Conservation (phyloP, 176 grass and related monocot genomes). For the Phoenix dactylifera region DNA sequence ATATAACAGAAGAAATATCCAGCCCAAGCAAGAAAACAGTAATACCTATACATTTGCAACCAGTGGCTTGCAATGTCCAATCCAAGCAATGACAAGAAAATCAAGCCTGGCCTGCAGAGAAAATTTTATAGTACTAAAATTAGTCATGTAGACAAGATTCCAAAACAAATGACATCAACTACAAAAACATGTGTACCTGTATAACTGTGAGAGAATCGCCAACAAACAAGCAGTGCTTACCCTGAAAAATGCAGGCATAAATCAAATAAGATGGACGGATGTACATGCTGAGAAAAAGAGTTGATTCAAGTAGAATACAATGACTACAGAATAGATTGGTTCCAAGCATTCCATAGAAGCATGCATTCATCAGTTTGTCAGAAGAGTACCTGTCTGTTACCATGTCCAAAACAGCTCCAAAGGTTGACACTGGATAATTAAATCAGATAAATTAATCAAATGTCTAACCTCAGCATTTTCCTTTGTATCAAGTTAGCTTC, state of each 20-base stretch:
- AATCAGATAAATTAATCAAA: slow-evolving; percentile 6
- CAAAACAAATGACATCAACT: no score
- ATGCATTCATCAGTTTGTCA: slow-evolving; percentile 1
- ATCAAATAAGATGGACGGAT: neutral
- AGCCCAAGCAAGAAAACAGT: no score
- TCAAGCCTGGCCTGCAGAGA: slow-evolving; percentile 64
- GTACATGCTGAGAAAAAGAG: neutral
- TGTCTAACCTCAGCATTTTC: neutral
- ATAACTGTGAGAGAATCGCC: slow-evolving; percentile 80
- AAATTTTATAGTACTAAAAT: slow-evolving; percentile 7
- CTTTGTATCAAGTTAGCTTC: no score
- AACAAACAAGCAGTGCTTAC: slow-evolving; percentile 95
- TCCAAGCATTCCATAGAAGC: neutral
- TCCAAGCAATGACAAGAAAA: slow-evolving; percentile 77
- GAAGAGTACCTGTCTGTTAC: slow-evolving; percentile 83
- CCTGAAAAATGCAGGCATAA: slow-evolving; percentile 38
- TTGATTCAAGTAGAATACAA: neutral
- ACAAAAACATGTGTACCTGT: slow-evolving; percentile 44
- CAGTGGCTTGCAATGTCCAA: slow-evolving; percentile 95
- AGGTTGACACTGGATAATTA: slow-evolving; percentile 69
- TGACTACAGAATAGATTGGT: neutral
- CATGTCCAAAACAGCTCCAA: slow-evolving; percentile 99
- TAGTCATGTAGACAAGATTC: neutral
- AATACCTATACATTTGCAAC: slow-evolving; percentile 95
- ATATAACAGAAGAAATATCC: no score